A percentile compares a stretch with the other conserved stretches of the same genome.
Conservation (phyloP, 306 rosid genomes). For the Clitoria ternatea region DNA sequence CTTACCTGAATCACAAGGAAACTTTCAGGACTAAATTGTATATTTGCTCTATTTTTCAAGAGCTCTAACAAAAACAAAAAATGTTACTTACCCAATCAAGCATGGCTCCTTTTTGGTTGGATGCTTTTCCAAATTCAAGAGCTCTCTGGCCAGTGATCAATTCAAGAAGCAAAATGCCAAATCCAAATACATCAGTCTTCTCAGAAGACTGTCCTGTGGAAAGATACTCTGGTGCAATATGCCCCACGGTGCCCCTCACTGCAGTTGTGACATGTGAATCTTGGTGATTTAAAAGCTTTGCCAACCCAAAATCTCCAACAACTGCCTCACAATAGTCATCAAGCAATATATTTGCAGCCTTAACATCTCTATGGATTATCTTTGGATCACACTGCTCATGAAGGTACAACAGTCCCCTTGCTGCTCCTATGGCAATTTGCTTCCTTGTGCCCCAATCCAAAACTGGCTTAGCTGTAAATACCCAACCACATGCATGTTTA, state of each 20-base stretch:
- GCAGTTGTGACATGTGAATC: constrained; percentile 98
- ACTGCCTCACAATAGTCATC: constrained; percentile 95
- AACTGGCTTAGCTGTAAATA: constrained; percentile 62
- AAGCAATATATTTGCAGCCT: constrained; percentile 91
- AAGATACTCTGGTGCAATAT: constrained; percentile 92
- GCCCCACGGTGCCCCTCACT: constrained; percentile 92
- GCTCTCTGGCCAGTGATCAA: constrained; percentile 87
- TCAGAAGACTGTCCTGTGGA: constrained; percentile 97
- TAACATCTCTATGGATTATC: constrained; percentile 91
- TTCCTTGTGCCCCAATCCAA: constrained; percentile 89
- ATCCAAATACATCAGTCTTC: constrained; percentile 94
- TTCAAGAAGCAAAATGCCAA: constrained; percentile 88
- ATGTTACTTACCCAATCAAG: constrained; percentile 97
- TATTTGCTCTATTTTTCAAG: too few species aligned
- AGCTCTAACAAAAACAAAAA: too few species aligned
- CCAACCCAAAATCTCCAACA: constrained; percentile 95
- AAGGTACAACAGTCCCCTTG: constrained; percentile 80
- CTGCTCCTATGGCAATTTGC: constrained; percentile 87
- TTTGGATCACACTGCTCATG: constrained; percentile 98
- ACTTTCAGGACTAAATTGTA: too few species aligned
- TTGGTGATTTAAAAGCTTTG: constrained; percentile 92
- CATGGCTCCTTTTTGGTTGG: constrained; percentile 91
- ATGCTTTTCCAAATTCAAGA: constrained; percentile 78
- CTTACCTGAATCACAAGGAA: constrained; percentile 76
- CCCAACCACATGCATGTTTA: not conserved